phyloP scores from a whole-genome alignment of 2,329 filamentous ascomycete genomes.

The Tolypocladium nubicola region DNA sequence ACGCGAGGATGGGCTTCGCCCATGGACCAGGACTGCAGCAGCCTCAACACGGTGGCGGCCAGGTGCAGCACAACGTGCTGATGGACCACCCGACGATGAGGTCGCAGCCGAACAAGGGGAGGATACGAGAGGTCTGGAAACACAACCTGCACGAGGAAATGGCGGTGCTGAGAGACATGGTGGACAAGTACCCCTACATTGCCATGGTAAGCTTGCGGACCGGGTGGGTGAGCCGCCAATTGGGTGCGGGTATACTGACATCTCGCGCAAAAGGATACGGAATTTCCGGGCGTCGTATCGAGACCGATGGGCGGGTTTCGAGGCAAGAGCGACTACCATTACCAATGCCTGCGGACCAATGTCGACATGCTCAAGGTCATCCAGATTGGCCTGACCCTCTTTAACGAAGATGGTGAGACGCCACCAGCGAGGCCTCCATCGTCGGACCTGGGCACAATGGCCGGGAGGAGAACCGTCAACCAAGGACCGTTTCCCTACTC shows the following conservation, averaged over 20 bases:
- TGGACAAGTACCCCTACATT: slow-evolving; percentile 90
- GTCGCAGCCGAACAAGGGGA: slow-evolving; percentile 55
- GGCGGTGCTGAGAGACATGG: slow-evolving; percentile 67
- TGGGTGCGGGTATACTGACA: neutral
- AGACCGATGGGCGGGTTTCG: slow-evolving; percentile 90
- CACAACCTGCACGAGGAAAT: slow-evolving; percentile 89
- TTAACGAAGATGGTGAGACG: slow-evolving; percentile 81
- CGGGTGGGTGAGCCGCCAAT: neutral
- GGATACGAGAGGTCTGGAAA: slow-evolving; percentile 95
- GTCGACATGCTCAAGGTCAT: slow-evolving; percentile 97
- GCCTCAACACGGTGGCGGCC: slow-evolving; percentile 39
- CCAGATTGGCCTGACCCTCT: slow-evolving; percentile 89
- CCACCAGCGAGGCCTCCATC: slow-evolving; percentile 58
- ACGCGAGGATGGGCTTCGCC: slow-evolving; percentile 77
- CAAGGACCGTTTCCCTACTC: slow-evolving; percentile 64
- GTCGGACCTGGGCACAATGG: slow-evolving; percentile 27
- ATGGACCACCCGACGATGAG: slow-evolving; percentile 31
- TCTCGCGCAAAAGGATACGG: slow-evolving; percentile 61
- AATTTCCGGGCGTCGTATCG: slow-evolving; percentile 96
- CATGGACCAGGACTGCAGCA: slow-evolving; percentile 45
- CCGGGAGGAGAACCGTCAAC: slow-evolving; percentile 26
- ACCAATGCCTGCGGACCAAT: slow-evolving; percentile 93
- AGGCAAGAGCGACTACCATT: slow-evolving; percentile 95
- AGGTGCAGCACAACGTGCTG: slow-evolving; percentile 27
- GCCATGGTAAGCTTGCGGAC: slow-evolving; percentile 65